These are phyloP conservation scores for Mycena leptocephala DNA, from an alignment of 768 basidiomycete species.

Conservation along the genomic window DNA sequence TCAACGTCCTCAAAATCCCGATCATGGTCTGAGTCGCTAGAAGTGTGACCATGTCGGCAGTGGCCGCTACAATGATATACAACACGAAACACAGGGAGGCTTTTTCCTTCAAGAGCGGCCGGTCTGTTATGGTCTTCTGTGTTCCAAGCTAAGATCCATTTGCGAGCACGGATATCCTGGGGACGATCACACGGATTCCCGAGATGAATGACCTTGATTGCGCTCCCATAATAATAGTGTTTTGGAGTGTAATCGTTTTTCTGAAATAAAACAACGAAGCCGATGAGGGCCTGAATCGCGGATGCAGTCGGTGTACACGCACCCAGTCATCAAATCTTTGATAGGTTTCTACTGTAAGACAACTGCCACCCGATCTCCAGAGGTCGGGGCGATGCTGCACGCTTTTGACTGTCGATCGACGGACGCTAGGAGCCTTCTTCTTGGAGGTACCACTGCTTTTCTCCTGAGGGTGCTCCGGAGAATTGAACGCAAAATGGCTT, in stretches of 20 bases:
- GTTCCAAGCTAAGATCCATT: constrained; percentile 13
- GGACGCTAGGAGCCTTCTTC: too few species aligned
- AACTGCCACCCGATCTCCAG: too few species aligned
- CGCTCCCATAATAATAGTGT: background rate
- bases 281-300: too few species aligned
- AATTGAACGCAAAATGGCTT: too few species aligned
- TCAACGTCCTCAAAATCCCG: background rate
- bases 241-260: constrained; percentile 28
- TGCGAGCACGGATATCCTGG: constrained; percentile 21
- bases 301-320: too few species aligned
- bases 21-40: background rate
- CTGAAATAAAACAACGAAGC: too few species aligned
- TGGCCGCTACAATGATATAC: constrained; percentile 12
- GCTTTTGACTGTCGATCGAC: too few species aligned
- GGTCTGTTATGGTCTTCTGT: constrained; percentile 2
- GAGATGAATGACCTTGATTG: background rate
- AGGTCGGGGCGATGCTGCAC: too few species aligned
- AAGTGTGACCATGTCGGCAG: background rate
- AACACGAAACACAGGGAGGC: constrained; percentile 11
- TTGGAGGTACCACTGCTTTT: too few species aligned
- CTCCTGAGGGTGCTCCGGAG: too few species aligned
- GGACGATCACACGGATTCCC: constrained; percentile 23
- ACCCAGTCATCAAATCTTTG: too few species aligned
- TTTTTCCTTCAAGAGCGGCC: background rate
- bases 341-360: too few species aligned